phyloP scores from a whole-genome alignment of 306 rosid genomes.

The Abrus pulchellus region DNA sequence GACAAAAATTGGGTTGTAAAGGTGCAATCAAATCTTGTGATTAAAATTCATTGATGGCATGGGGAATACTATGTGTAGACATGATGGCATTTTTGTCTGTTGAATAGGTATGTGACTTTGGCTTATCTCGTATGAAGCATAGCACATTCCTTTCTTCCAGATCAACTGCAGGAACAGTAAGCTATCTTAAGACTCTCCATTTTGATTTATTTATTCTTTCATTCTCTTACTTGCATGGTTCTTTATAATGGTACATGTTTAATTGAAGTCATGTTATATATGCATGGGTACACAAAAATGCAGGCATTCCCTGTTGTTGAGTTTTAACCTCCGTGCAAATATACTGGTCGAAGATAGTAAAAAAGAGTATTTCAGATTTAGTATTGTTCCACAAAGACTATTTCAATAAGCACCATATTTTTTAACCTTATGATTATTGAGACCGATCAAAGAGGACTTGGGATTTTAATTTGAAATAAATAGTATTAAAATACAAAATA shows the following conservation, averaged over 20 bases:
- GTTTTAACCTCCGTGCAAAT: too few species aligned
- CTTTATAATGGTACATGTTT: conserved; percentile 3
- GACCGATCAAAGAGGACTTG: too few species aligned
- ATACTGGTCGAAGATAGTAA: too few species aligned
- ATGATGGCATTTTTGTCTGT: conserved; percentile 22
- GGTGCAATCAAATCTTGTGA: conserved; percentile 58
- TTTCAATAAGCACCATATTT: too few species aligned
- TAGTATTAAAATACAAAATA: too few species aligned
- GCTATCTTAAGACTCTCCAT: conserved; percentile 27
- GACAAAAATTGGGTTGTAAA: conserved; percentile 92
- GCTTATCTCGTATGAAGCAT: conserved; percentile 86
- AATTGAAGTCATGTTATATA: neutral
- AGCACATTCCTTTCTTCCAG: conserved; percentile 96
- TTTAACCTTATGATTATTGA: too few species aligned
- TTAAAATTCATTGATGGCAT: conserved; percentile 15
- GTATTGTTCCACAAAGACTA: too few species aligned
- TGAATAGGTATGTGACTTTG: conserved; percentile 91
- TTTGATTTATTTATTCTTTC: conserved; percentile 29
- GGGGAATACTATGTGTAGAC: conserved; percentile 42
- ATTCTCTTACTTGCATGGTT: conserved; percentile 26
- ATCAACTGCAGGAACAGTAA: conserved; percentile 96
- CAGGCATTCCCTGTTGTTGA: neutral
- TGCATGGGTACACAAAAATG: neutral
- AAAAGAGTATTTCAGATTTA: too few species aligned
- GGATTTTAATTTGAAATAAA: too few species aligned